Evolutionary conservation across 345 rosid genomes (phyloP), one percentile per base, ranked within the genome.

Genomic region (Populus deltoides): DNA sequence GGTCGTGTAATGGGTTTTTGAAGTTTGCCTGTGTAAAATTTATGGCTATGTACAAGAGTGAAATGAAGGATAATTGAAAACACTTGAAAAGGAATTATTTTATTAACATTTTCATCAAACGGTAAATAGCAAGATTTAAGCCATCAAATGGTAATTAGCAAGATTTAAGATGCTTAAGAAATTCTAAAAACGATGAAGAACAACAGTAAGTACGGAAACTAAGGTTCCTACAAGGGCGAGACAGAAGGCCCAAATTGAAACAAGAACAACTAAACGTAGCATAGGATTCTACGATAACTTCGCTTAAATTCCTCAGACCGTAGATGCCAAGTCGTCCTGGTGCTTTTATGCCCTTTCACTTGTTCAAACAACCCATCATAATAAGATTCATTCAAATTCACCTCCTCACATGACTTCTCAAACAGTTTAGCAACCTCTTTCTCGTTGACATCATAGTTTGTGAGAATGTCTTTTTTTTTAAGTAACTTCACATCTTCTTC

Each of bases 341-440:
- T 67, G 27, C 70, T 55, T 71, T 62, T 73, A 71, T 84, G 82
- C 72, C 31, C 82, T 11, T 78, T 78, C 63, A 90, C 85, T 15
- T 84, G 85, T 13, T 84, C 86, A 70, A 86, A 81, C 0, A 90
- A 75, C 29, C 86, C 90, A 31, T 78, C 86, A 36, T 84, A 89
- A 35, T 82, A 86, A 65, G 75, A 88, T 53, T 85, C 86, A 27
- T 33, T 61, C 66, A 84, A 2, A 12, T 7, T 15, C 81, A 76
- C 81, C 63, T 63, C 81, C 51, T 62, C 47, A 59, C 81, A 74
- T 1, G 88, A 76, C 74, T 72, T 83, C 13, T 57, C 68, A 73
- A 88, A 90, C 80, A 90, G 31, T 13, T 47, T 27, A 9, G 2
- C 20, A 16, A 31, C 74, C 24, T 76, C 82, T 6, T 17, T 65